These are phyloP conservation scores for Seiridium unicorne DNA, from an alignment of 2,329 filamentous ascomycete species.

Conservation along the genomic window DNA sequence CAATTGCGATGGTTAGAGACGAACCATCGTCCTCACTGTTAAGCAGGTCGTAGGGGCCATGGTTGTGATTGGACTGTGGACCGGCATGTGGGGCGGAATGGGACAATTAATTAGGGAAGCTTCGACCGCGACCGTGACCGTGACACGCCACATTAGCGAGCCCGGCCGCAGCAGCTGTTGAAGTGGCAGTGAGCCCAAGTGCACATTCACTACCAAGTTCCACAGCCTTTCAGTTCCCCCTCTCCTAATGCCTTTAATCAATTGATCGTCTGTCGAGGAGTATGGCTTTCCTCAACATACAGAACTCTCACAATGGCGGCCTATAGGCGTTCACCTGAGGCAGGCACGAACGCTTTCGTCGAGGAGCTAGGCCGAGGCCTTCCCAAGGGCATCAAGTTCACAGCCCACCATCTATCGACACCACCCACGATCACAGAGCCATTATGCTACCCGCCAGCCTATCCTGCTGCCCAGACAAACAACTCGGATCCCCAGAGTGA, in stretches of 20 bases:
- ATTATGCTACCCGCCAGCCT: conserved; percentile 77
- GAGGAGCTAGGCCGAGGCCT: conserved; percentile 47
- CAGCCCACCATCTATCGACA: conserved; percentile 83
- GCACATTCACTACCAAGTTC: too few relatives aligned
- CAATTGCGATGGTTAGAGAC: too few relatives aligned
- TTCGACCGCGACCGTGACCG: too few relatives aligned
- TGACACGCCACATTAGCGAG: too few relatives aligned
- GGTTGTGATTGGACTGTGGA: too few relatives aligned
- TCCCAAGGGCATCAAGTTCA: conserved; percentile 57
- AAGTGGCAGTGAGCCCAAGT: too few relatives aligned
- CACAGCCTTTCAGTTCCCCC: too few relatives aligned
- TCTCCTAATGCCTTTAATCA: not conserved
- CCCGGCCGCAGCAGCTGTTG: too few relatives aligned
- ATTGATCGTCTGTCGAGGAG: not conserved
- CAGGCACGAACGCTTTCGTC: conserved; percentile 27
- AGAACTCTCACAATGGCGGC: conserved; percentile 13
- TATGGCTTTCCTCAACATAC: not conserved
- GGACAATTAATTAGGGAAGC: too few relatives aligned
- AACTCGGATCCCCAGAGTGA: conserved; percentile 55
- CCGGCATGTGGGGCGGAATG: too few relatives aligned
- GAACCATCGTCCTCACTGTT: too few relatives aligned
- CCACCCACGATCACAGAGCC: conserved; percentile 72
- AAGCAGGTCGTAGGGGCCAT: too few relatives aligned
- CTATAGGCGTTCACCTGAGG: conserved; percentile 9
- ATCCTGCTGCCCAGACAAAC: conserved; percentile 24